phyloP scores from a whole-genome alignment of 352 stramenopile species.

The Phytophthora tentaculata region DNA sequence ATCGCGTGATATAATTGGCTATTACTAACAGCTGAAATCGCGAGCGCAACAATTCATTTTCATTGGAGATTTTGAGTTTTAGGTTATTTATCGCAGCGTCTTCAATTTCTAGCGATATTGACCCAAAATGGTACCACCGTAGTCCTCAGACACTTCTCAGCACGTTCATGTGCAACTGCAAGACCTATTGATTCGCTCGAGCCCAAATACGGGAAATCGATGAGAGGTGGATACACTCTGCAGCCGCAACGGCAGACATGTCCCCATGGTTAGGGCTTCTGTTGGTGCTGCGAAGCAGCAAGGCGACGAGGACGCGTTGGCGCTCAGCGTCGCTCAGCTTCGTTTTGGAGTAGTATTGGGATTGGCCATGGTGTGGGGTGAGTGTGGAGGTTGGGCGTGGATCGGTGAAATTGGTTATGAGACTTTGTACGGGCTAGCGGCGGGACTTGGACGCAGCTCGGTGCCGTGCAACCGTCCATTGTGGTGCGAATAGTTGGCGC shows the following conservation, averaged over 20 bases:
- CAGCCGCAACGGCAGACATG: neutral
- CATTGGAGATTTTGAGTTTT: too few relatives aligned
- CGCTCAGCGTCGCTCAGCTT: neutral
- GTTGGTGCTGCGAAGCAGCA: neutral
- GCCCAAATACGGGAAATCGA: neutral
- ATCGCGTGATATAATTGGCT: too few relatives aligned
- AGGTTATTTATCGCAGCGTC: too few relatives aligned
- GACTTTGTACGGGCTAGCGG: neutral
- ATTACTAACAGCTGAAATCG: too few relatives aligned
- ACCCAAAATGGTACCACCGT: too few relatives aligned
- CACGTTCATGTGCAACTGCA: too few relatives aligned
- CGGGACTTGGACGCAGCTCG: neutral
- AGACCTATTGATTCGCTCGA: too few relatives aligned
- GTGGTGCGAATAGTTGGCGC: neutral
- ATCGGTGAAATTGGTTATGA: neutral
- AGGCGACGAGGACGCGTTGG: neutral
- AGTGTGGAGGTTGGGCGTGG: neutral
- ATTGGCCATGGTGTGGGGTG: neutral
- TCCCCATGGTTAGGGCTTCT: neutral
- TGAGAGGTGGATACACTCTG: neutral
- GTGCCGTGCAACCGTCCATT: neutral
- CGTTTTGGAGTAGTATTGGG: neutral
- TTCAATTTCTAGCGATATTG: too few relatives aligned
- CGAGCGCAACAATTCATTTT: too few relatives aligned
- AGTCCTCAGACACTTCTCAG: too few relatives aligned